Evolutionary conservation across 345 rosid genomes (phyloP).

Genomic region (Turritis glabra): DNA sequence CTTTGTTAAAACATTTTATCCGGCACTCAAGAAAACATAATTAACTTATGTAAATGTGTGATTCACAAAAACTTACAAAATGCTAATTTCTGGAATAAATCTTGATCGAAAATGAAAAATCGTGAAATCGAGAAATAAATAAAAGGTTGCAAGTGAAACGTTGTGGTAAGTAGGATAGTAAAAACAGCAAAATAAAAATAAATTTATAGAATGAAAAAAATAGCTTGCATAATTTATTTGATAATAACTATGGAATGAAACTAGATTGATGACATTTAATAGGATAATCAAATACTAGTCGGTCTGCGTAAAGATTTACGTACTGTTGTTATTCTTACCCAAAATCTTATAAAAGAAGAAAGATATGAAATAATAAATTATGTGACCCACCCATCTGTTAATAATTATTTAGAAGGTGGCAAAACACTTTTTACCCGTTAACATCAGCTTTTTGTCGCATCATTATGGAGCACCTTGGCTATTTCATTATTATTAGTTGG

Average conservation of each 20-base stretch:
- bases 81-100: not conserved
- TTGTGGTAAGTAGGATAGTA: not conserved
- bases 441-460: slow-evolving; percentile 34
- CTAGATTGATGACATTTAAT: not conserved
- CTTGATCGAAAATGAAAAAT: no score
- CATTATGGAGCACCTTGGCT: slow-evolving; percentile 32
- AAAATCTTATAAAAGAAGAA: slow-evolving; percentile 1
- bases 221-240: not conserved
- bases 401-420: slow-evolving; percentile 37
- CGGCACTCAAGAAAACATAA: not conserved
- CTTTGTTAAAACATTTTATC: not conserved
- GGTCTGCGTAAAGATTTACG: slow-evolving; percentile 8
- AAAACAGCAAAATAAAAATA: not conserved
- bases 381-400: slow-evolving; percentile 30
- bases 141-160: no score
- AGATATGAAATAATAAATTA: not conserved
- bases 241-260: not conserved
- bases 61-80: not conserved
- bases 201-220: not conserved
- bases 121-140: no score
- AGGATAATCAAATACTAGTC: not conserved
- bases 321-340: not conserved
- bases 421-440: slow-evolving; percentile 36
- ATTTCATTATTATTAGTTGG: slow-evolving; percentile 25
- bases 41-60: not conserved